These are phyloP conservation scores for Torulaspora pretoriensis DNA, from an alignment of 1,139 yeast species.

Conservation along the genomic window DNA sequence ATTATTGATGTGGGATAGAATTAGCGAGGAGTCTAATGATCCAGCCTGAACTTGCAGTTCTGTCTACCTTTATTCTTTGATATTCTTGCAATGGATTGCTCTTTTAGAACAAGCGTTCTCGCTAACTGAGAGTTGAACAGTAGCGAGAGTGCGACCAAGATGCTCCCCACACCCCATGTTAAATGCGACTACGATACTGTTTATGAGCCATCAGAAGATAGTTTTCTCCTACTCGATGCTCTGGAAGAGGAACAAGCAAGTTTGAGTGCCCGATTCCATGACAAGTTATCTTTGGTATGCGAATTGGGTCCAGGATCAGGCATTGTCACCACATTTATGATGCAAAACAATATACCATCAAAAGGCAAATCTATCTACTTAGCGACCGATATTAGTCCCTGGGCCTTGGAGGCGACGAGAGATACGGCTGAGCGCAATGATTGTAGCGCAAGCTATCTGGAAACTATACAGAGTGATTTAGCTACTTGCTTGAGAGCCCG, in stretches of 20 bases:
- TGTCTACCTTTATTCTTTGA: not conserved
- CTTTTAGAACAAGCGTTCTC: not conserved
- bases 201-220: conserved; percentile 93
- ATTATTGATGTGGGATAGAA: conserved; percentile 12
- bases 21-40: not conserved
- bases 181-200: conserved; percentile 51
- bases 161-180: conserved; percentile 56
- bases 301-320: conserved; percentile 95
- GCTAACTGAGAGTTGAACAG: not conserved
- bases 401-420: conserved; percentile 58
- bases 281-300: conserved; percentile 51
- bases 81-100: not conserved
- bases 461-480: conserved; percentile 57
- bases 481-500: conserved; percentile 46
- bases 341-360: conserved; percentile 32
- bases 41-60: not conserved
- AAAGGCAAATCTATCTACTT: conserved; percentile 44
- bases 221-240: conserved; percentile 74
- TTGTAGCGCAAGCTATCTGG: conserved; percentile 41
- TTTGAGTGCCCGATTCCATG: conserved; percentile 37
- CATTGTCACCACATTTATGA: conserved; percentile 69
- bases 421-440: conserved; percentile 51
- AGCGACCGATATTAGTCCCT: conserved; percentile 76
- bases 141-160: conserved; percentile 20
- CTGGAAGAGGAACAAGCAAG: conserved; percentile 55